phyloP scores from a whole-genome alignment of 225 moss, liverwort and hornwort genomes.

The Physcomitrellopsis africana region DNA sequence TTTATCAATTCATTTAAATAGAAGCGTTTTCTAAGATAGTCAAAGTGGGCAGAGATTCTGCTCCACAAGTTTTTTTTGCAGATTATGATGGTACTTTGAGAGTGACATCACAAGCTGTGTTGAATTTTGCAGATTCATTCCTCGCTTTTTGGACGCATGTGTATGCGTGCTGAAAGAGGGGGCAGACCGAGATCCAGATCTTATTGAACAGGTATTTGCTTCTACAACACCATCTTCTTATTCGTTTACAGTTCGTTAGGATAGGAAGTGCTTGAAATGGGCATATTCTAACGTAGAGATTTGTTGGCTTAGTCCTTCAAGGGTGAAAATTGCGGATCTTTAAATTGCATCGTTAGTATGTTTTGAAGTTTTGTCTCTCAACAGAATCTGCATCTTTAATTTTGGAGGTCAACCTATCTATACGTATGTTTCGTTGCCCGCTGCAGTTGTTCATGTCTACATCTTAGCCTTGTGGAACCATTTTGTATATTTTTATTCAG shows the following conservation, averaged over 20 bases:
- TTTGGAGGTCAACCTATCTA: not conserved
- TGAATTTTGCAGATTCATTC: slow-evolving; percentile 62
- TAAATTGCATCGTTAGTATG: no score
- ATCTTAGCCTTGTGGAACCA: not conserved
- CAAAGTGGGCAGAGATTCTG: not conserved
- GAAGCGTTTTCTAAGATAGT: not conserved
- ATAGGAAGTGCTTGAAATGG: not conserved
- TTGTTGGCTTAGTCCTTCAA: not conserved
- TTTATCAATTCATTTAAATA: not conserved
- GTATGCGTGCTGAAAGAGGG: slow-evolving; percentile 69
- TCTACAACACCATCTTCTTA: not conserved
- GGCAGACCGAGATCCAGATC: slow-evolving; percentile 86
- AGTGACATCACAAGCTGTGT: slow-evolving; percentile 1
- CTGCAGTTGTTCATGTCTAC: not conserved
- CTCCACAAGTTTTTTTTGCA: not conserved
- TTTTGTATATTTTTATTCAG: not conserved
- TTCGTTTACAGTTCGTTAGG: not conserved
- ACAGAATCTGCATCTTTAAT: not conserved
- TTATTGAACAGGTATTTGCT: slow-evolving; percentile 82
- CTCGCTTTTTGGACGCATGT: slow-evolving; percentile 72
- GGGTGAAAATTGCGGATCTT: not conserved
- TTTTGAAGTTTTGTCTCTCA: not conserved
- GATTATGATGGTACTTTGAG: not conserved
- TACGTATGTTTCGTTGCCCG: not conserved
- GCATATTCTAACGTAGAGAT: not conserved